Conservation (phyloP, 78 protist genomes). For the Chrysochromulina tobinii region DNA sequence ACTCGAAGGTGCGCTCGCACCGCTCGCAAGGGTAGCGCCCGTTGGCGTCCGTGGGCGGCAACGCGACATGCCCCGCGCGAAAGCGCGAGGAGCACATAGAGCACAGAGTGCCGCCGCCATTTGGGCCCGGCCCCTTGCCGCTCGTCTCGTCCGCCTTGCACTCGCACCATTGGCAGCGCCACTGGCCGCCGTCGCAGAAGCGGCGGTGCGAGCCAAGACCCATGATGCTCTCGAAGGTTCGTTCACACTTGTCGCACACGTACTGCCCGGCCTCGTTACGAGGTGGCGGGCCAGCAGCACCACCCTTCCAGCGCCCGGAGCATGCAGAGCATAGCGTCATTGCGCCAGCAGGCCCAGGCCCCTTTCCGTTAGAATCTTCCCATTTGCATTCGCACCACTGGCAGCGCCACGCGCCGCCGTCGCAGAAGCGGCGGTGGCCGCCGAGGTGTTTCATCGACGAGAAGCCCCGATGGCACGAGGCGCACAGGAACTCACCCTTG, state of each 20-base stretch:
- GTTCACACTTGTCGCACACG: neutral
- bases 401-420: slow-evolving; percentile 26
- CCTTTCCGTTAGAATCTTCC: neutral
- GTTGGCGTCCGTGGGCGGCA: neutral
- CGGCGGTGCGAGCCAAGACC: neutral
- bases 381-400: neutral
- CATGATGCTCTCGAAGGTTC: neutral
- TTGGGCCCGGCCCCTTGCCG: neutral
- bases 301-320: neutral
- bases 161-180: neutral
- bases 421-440: slow-evolving; percentile 32
- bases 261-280: neutral
- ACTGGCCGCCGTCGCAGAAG: neutral
- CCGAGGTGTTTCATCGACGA: neutral
- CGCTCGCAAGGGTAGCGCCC: neutral
- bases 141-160: neutral
- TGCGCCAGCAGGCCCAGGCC: slow-evolving; percentile 10
- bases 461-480: neutral
- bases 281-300: neutral
- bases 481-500: neutral
- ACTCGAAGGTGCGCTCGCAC: neutral
- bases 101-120: neutral
- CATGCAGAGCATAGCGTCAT: slow-evolving; percentile 13
- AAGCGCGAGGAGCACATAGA: slow-evolving; percentile 1
- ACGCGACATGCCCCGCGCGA: neutral